phyloP scores from a whole-genome alignment of 768 basidiomycete genomes.

The Mycena alexandri region DNA sequence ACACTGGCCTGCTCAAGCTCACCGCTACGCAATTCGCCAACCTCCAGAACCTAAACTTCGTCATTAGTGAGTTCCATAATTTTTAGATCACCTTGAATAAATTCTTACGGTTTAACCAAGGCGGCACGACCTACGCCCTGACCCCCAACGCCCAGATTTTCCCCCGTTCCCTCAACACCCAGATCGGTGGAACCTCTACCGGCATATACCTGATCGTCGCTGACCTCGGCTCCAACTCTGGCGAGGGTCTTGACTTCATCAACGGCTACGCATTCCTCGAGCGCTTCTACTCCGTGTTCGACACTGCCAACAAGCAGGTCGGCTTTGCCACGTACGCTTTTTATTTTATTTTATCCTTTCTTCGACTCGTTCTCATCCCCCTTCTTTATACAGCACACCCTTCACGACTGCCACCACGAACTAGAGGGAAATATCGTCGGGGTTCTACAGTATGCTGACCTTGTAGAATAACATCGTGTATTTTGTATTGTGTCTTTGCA shows the following conservation, averaged over 20 bases:
- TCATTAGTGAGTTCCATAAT: constrained; percentile 52
- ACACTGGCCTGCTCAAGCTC: constrained; percentile 65
- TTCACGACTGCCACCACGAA: constrained; percentile 29
- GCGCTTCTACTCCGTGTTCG: constrained; percentile 77
- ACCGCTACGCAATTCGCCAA: constrained; percentile 63
- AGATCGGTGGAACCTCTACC: constrained; percentile 53
- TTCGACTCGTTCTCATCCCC: neutral
- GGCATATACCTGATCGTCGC: constrained; percentile 55
- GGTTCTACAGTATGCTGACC: constrained; percentile 15
- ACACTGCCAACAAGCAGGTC: constrained; percentile 67
- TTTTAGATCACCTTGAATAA: neutral
- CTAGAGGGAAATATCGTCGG: neutral
- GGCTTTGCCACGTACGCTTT: constrained; percentile 62
- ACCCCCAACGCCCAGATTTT: constrained; percentile 56
- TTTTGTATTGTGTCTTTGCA: neutral
- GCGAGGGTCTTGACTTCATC: constrained; percentile 67
- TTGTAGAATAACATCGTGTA: constrained; percentile 7
- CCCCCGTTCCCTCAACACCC: constrained; percentile 55
- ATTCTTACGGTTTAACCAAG: constrained; percentile 25
- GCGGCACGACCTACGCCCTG: constrained; percentile 47
- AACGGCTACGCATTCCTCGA: constrained; percentile 67
- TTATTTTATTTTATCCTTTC: neutral
- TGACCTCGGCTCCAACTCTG: constrained; percentile 54
- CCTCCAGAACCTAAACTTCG: constrained; percentile 71
- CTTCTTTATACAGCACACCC: constrained; percentile 3